These are phyloP conservation scores for Taphrina flavorubra DNA, from an alignment of 1,139 yeast genomes.

Conservation along the genomic window DNA sequence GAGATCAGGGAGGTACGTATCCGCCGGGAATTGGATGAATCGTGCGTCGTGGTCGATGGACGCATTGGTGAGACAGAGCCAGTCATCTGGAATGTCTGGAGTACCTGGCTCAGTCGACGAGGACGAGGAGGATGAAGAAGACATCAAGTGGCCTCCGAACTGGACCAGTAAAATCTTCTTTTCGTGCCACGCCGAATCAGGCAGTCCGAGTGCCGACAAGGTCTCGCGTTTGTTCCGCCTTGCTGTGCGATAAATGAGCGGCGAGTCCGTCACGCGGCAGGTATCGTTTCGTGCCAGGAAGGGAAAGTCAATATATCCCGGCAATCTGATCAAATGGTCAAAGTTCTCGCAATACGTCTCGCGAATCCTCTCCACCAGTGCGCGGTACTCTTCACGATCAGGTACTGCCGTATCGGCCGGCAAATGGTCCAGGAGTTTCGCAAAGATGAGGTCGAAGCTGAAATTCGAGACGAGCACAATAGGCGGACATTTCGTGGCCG, in stretches of 20 bases:
- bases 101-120: background rate
- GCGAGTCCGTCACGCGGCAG: conserved; percentile 7
- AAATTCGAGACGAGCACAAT: conserved; percentile 20
- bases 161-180: conserved; percentile 27
- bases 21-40: conserved; percentile 9
- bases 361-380: background rate
- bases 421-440: conserved; percentile 7
- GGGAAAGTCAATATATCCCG: conserved; percentile 36
- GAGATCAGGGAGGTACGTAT: conserved; percentile 31
- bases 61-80: conserved; percentile 18
- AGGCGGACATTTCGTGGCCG: background rate
- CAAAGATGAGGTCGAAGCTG: conserved; percentile 27
- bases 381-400: background rate
- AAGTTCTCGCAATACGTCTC: background rate
- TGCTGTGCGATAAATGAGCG: conserved; percentile 31
- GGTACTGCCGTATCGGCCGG: background rate
- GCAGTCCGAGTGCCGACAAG: conserved; percentile 9
- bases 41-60: conserved; percentile 1
- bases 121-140: background rate
- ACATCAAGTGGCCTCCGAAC: conserved; percentile 21
- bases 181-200: background rate
- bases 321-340: conserved; percentile 11
- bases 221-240: background rate
- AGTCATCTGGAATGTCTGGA: conserved; percentile 19
- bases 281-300: background rate